Percentiles rank a stretch among this genome's conserved stretches.
phyloP scores from a whole-genome alignment of 306 rosid species.

The Lablab purpureus region DNA sequence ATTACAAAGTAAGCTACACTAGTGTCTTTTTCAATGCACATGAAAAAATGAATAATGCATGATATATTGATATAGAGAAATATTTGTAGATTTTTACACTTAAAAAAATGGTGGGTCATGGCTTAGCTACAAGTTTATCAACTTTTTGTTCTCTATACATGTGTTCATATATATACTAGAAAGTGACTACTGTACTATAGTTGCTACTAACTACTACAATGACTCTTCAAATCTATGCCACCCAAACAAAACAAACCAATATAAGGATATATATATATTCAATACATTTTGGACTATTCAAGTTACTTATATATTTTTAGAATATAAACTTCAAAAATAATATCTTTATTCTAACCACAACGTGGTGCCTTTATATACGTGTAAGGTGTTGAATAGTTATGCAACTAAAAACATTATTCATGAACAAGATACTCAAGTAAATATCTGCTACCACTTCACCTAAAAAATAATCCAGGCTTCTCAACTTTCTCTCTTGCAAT shows the following conservation, averaged over 20 bases:
- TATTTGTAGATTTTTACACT: background rate
- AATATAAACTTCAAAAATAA: background rate
- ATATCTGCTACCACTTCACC: background rate
- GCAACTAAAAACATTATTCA: background rate
- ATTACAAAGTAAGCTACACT: background rate
- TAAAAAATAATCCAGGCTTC: background rate
- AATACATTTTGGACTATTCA: background rate
- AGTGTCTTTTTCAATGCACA: background rate
- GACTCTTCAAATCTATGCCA: background rate
- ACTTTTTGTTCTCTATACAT: background rate
- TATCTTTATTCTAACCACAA: background rate
- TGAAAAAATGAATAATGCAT: background rate
- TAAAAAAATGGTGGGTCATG: slow-evolving; percentile 16
- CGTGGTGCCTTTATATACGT: background rate
- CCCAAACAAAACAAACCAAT: background rate
- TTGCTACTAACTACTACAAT: background rate
- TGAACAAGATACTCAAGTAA: slow-evolving; percentile 8
- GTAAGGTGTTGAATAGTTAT: too few species aligned
- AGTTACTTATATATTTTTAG: background rate
- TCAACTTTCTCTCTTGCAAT: background rate
- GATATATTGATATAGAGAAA: background rate
- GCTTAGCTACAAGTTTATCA: background rate
- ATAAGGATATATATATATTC: background rate
- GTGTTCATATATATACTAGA: background rate
- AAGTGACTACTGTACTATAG: background rate